phyloP scores from a whole-genome alignment of 176 grass and related monocot species.

The Dactylis glomerata region DNA sequence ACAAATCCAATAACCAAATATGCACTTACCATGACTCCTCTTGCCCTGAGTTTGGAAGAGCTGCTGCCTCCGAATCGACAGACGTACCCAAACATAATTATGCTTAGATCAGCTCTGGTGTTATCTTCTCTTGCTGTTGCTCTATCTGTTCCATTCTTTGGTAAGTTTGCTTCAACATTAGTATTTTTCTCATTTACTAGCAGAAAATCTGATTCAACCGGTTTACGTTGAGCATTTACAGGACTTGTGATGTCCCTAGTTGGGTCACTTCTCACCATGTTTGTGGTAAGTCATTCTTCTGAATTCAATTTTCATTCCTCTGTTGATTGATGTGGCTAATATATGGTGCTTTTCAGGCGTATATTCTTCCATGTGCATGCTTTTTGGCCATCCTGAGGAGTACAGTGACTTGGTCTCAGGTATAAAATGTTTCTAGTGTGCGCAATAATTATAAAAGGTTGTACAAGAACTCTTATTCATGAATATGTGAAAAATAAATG shows the following conservation, averaged over 20 bases:
- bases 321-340: background rate
- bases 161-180: conserved; percentile 32
- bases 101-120: conserved; percentile 51
- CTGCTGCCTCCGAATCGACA: conserved; percentile 49
- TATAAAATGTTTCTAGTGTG: background rate
- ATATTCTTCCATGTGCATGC: conserved; percentile 72
- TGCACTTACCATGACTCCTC: conserved; percentile 69
- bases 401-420: conserved; percentile 57
- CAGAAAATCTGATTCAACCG: background rate
- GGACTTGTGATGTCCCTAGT: conserved; percentile 75
- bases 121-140: conserved; percentile 62
- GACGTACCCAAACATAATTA: conserved; percentile 51
- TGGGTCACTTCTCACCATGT: conserved; percentile 76
- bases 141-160: conserved; percentile 71
- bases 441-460: background rate
- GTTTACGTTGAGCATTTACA: background rate
- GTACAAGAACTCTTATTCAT: background rate
- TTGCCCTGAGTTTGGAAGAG: conserved; percentile 78
- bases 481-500: background rate
- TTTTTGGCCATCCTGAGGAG: conserved; percentile 57
- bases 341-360: conserved; percentile 27
- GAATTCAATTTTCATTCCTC: background rate
- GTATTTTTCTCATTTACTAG: background rate
- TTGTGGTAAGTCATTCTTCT: conserved; percentile 48
- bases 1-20: conserved; percentile 84